phyloP scores from a whole-genome alignment of 345 rosid genomes.

The Euphorbia peplus region DNA sequence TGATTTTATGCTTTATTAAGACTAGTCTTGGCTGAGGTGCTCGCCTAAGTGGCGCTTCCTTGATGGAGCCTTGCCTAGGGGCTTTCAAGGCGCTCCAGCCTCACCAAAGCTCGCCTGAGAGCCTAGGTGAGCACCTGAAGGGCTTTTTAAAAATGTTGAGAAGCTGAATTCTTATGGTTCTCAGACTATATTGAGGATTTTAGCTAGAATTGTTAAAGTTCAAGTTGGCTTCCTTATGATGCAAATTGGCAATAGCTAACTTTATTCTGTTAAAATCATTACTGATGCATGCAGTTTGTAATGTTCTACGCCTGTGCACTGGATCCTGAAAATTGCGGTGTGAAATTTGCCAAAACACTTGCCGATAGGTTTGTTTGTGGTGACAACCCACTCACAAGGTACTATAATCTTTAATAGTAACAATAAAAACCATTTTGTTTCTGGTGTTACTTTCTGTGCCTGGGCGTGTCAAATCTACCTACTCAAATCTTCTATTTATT shows the following conservation, averaged over 20 bases:
- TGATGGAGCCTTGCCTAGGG: too few relatives aligned
- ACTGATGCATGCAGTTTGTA: constrained; percentile 60
- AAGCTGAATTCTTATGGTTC: too few relatives aligned
- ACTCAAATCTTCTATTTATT: not conserved
- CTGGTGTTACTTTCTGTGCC: not conserved
- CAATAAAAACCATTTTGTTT: not conserved
- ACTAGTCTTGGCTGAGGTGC: too few relatives aligned
- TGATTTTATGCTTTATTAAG: too few relatives aligned
- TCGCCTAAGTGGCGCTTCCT: too few relatives aligned
- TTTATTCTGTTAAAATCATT: not conserved
- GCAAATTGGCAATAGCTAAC: too few relatives aligned
- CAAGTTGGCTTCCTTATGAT: not conserved
- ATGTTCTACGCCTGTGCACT: constrained; percentile 82
- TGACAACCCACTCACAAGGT: constrained; percentile 54
- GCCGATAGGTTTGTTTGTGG: constrained; percentile 45
- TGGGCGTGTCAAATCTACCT: not conserved
- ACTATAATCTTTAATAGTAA: not conserved
- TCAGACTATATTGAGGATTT: not conserved
- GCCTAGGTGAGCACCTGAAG: too few relatives aligned
- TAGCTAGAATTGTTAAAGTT: not conserved
- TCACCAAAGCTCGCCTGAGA: too few relatives aligned
- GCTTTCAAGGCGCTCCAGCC: too few relatives aligned
- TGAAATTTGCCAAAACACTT: constrained; percentile 55
- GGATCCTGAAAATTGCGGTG: constrained; percentile 79
- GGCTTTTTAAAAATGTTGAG: too few relatives aligned